Evolutionary conservation across 257 asterid genomes (phyloP), one percentile per base, ranked within the genome.

Genomic region (Paulownia fortunei): DNA sequence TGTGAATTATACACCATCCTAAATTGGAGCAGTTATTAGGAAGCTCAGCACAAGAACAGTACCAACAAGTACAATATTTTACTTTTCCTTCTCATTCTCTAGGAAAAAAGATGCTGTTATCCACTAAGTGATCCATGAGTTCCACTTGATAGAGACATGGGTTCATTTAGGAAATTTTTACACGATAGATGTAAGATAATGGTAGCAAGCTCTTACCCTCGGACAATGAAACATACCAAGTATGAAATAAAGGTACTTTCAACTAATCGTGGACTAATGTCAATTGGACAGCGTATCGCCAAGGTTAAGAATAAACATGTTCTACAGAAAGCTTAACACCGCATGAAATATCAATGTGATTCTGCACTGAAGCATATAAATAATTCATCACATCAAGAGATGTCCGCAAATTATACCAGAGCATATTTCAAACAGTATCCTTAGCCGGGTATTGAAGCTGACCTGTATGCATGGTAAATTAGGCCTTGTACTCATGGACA

Each of bases 401-500:
- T 66, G 62, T 11, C 26, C 73, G 67, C 27, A 63, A 24, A 36
- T 8, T 30, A 58, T 13, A 39, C 41, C 15, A 61, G 74, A 76
- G 36, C 15, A 55, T 21, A n/a, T 34, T 42, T 32, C 52, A 58
- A 63, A 64, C 30, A 19, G 51, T 61, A 26, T 19, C 27, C 44
- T 66, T 80, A 56, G 65, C 60, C 23, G 47, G 51, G 63, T 76
- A 41, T 36, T 64, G 47, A 84, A 55, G 78, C 81, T 82, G 84
- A 92, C 97, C 91, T 30, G 67, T 61, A 18, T n/a, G 36, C 74
- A 70, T 30, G 39, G 39, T 37, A 66, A 73, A 74, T 86, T 82
- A 95, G 30, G 73, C 83, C 80, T 90, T 84, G 90, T 88, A 93
- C 85, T 93, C 98, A 11, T 84, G 88, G 81, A 91, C 86, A 26